Evolutionary conservation across 768 basidiomycete species (phyloP), one percentile per base, ranked within the genome.

Genomic region (Hemileccinum rubropunctum): DNA sequence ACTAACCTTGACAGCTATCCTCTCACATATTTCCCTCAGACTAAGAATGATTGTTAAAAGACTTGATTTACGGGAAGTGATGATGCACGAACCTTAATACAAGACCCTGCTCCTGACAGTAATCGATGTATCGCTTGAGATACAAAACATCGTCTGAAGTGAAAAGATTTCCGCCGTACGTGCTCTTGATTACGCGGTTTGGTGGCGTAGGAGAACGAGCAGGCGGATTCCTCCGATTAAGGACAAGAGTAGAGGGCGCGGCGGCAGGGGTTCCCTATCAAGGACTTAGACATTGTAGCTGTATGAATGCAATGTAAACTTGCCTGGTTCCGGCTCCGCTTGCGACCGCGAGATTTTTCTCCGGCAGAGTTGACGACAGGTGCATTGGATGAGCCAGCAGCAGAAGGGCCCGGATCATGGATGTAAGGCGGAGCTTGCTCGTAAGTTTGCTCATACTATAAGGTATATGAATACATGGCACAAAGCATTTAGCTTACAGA

Each of bases 121-220:
- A 93, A 58, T 91, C 88, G 40, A 93, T 93, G 63, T 93, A 93
- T 63, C 83, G 86, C 62, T 91, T 90, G 53, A 93, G 76, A 64
- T 92, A 93, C 32, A 80, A 48, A 36, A 93, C 81, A 62, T 93
- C 91, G 42, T 92, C 91, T 2, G 84, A 76, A 0, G 91, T 93
- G 61, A 93, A 93, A 34, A 91, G 65, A 61, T 93, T 92, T 13
- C 91, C 91, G 38, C 91, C 91, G 59, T 91, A 92, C 0, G 90
- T 91, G 59, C 90, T 92, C 69, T 90, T 91, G 63, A 93, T 83
- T 18, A 91, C 84, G 14, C 89, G 81, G 6, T 78, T 81, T 17
- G 91, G 91, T 12, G 91, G 91, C 0, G 88, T 89, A 4, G 91
- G 91, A 20, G 90, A 92, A 3, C 90, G 80, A 13, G 85, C 85